phyloP scores from a whole-genome alignment of 768 basidiomycete species.

The Pleurotus tuber-regium region DNA sequence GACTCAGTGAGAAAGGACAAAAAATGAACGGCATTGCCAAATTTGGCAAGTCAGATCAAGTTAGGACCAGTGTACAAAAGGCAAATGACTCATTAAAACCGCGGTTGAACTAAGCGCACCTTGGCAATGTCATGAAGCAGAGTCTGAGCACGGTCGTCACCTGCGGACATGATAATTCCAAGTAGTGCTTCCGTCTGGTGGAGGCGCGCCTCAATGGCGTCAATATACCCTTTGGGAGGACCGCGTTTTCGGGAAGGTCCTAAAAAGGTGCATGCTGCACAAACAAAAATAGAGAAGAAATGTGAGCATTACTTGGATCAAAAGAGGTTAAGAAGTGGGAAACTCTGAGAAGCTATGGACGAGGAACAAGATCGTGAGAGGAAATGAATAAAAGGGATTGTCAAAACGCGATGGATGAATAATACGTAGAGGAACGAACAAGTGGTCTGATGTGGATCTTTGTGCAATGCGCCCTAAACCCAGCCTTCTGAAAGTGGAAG shows the following conservation, averaged over 20 bases:
- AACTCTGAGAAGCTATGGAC: conserved; percentile 4
- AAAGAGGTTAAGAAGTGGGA: conserved; percentile 13
- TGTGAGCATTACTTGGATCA: conserved; percentile 2
- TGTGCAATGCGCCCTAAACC: conserved; percentile 8
- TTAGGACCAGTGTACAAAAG: background rate
- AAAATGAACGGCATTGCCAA: conserved; percentile 11
- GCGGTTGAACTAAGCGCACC: conserved; percentile 28
- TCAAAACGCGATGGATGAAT: conserved; percentile 8
- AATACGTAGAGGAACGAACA: conserved; percentile 9
- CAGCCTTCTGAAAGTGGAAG: conserved; percentile 4
- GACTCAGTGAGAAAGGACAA: background rate
- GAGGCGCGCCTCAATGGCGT: conserved; percentile 87
- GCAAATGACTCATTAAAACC: conserved; percentile 9
- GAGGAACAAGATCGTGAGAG: conserved; percentile 10
- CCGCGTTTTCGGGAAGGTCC: conserved; percentile 82
- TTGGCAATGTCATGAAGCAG: conserved; percentile 50
- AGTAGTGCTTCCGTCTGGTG: conserved; percentile 91
- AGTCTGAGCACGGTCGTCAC: conserved; percentile 36
- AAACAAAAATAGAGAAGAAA: conserved; percentile 12
- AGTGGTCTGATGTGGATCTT: conserved; percentile 3
- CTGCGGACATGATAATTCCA: conserved; percentile 70
- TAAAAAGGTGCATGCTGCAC: conserved; percentile 70
- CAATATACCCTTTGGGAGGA: conserved; percentile 92
- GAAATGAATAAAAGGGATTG: conserved; percentile 11
- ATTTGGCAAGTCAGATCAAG: background rate